Conservation (phyloP, 2,329 filamentous ascomycete genomes). For the Aspergillus ochraceus region DNA sequence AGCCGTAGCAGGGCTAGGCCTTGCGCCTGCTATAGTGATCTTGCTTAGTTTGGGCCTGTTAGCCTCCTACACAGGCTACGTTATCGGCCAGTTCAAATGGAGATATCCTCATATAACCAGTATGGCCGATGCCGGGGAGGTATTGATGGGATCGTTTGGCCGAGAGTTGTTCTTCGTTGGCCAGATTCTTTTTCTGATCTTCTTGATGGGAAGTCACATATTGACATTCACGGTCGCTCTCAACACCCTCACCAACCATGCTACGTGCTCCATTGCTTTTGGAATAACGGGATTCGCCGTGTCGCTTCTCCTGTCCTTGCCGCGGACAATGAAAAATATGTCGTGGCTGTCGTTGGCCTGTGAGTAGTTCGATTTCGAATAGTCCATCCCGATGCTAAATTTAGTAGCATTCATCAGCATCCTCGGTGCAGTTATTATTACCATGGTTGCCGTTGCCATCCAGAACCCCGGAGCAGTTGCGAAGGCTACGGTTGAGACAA, state of each 20-base stretch:
- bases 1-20: slow-evolving; percentile 51
- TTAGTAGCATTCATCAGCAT: slow-evolving; percentile 58
- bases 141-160: slow-evolving; percentile 60
- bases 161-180: slow-evolving; percentile 61
- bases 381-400: neutral
- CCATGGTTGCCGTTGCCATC: slow-evolving; percentile 63
- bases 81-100: slow-evolving; percentile 59
- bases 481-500: slow-evolving; percentile 36
- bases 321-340: slow-evolving; percentile 60
- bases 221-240: slow-evolving; percentile 67
- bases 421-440: slow-evolving; percentile 60
- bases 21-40: slow-evolving; percentile 47
- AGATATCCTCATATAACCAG: slow-evolving; percentile 59
- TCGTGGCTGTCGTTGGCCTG: slow-evolving; percentile 59
- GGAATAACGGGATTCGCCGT: slow-evolving; percentile 56
- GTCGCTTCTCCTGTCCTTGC: slow-evolving; percentile 57
- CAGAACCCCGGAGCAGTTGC: slow-evolving; percentile 35
- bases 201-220: slow-evolving; percentile 67
- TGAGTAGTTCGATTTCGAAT: neutral
- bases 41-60: slow-evolving; percentile 54
- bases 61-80: slow-evolving; percentile 57
- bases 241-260: slow-evolving; percentile 60
- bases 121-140: slow-evolving; percentile 64
- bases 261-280: slow-evolving; percentile 61
- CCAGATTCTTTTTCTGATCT: slow-evolving; percentile 62